These are phyloP conservation scores for Tremella mesenterica DNA, from an alignment of 768 basidiomycete species.

Conservation along the genomic window DNA sequence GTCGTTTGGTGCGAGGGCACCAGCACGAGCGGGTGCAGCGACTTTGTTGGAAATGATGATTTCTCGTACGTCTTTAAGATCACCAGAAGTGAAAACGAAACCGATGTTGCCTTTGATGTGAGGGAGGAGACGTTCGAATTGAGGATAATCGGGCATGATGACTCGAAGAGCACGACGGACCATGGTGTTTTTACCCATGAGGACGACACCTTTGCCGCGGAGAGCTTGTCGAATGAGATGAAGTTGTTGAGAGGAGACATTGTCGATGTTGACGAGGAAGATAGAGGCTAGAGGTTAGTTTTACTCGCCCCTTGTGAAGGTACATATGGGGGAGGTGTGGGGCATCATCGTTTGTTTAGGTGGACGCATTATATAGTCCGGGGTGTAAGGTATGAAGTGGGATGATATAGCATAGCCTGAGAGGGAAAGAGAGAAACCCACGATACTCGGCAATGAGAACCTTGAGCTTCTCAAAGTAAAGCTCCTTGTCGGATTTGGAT, in stretches of 20 bases:
- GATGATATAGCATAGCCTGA: too few species aligned
- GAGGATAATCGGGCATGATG: constrained; percentile 79
- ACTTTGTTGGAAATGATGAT: constrained; percentile 95
- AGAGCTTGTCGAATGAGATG: constrained; percentile 73
- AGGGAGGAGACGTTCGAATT: constrained; percentile 93
- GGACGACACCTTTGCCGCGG: constrained; percentile 88
- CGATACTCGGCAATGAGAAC: constrained; percentile 82
- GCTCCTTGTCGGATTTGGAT: constrained; percentile 75
- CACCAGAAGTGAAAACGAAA: constrained; percentile 88
- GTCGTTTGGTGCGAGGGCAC: constrained; percentile 86
- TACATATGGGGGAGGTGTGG: too few species aligned
- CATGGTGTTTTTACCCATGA: constrained; percentile 99
- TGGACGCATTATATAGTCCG: too few species aligned
- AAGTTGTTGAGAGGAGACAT: constrained; percentile 99
- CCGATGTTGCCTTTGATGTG: constrained; percentile 96
- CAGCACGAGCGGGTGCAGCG: constrained; percentile 95
- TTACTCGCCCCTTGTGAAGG: too few species aligned
- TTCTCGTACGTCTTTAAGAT: constrained; percentile 91
- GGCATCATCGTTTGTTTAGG: too few species aligned
- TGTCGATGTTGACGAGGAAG: constrained; percentile 99
- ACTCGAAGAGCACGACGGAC: constrained; percentile 93
- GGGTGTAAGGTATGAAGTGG: too few species aligned
- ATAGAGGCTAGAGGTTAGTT: constrained; percentile 64
- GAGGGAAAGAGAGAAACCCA: constrained; percentile 47
- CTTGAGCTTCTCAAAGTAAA: constrained; percentile 89